phyloP scores from a whole-genome alignment of 169 alveolate genomes.

The Cyclospora cayetanensis region DNA sequence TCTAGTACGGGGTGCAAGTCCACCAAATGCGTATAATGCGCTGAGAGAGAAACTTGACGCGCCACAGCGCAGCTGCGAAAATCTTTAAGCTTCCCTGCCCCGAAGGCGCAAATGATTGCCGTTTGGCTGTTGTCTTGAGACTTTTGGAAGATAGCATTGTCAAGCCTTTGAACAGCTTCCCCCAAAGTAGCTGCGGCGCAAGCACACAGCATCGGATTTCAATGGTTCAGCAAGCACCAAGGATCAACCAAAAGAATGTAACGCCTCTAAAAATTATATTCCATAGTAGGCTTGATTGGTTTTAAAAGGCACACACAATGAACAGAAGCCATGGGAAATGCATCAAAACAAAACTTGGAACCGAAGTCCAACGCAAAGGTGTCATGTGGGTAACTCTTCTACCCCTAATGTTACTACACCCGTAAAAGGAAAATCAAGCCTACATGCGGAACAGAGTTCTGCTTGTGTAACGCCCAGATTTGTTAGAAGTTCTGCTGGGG shows the following conservation, averaged over 20 bases:
- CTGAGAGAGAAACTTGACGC: constrained; percentile 42
- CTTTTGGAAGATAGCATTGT: constrained; percentile 32
- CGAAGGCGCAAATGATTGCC: constrained; percentile 6
- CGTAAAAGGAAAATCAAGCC: neutral
- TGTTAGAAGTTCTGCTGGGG: constrained; percentile 39
- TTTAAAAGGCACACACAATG: neutral
- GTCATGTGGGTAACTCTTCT: too few species aligned
- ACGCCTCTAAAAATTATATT: neutral
- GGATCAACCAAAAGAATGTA: neutral
- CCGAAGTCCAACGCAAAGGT: neutral
- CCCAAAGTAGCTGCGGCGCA: constrained; percentile 19
- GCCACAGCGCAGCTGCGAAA: constrained; percentile 35
- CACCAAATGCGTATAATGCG: constrained; percentile 46
- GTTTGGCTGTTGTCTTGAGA: constrained; percentile 9
- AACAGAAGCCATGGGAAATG: neutral
- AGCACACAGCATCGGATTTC: neutral
- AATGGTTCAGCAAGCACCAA: neutral
- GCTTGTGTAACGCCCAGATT: constrained; percentile 50
- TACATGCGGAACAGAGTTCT: constrained; percentile 49
- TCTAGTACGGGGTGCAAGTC: constrained; percentile 16
- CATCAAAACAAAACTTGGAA: neutral
- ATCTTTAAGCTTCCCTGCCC: constrained; percentile 21
- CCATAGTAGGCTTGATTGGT: neutral
- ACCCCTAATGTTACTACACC: too few species aligned
- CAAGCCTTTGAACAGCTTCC: constrained; percentile 48